These are phyloP conservation scores for Moesziomyces sp. DNA, from an alignment of 1,284 basidiomycete genomes.

Conservation along the genomic window DNA sequence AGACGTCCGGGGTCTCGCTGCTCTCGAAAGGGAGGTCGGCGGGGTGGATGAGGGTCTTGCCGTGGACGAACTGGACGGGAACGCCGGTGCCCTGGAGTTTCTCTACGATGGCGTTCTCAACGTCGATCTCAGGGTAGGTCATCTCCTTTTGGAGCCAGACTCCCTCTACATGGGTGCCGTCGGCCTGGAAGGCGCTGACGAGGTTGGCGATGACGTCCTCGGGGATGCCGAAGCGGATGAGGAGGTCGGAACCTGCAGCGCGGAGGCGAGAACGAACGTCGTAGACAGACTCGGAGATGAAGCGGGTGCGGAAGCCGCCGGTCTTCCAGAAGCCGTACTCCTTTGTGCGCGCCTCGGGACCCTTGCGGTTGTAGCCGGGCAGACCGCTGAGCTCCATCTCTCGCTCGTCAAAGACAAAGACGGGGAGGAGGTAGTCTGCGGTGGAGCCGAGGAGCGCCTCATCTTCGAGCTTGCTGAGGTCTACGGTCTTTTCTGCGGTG, in stretches of 20 bases:
- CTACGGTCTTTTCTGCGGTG: conserved; percentile 36
- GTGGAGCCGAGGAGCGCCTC: conserved; percentile 56
- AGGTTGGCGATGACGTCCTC: conserved; percentile 67
- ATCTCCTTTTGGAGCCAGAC: conserved; percentile 65
- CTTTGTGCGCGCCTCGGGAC: conserved; percentile 67
- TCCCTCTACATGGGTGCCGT: conserved; percentile 58
- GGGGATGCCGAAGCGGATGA: conserved; percentile 71
- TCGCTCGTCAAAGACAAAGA: conserved; percentile 73
- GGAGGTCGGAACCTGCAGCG: conserved; percentile 69
- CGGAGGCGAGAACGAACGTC: conserved; percentile 70
- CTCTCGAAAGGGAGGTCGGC: conserved; percentile 70
- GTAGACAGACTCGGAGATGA: conserved; percentile 71
- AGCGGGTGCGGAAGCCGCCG: conserved; percentile 69
- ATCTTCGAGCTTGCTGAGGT: conserved; percentile 45
- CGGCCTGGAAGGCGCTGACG: conserved; percentile 47
- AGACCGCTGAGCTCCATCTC: conserved; percentile 71
- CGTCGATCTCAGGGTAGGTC: conserved; percentile 52
- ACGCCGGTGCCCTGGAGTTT: conserved; percentile 46
- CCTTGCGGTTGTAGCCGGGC: conserved; percentile 67
- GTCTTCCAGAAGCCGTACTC: conserved; percentile 72
- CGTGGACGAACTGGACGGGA: conserved; percentile 54
- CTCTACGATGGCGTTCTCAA: conserved; percentile 49
- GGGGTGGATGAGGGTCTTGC: conserved; percentile 66
- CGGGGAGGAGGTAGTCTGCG: conserved; percentile 71
- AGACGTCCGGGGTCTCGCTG: conserved; percentile 70